phyloP scores from a whole-genome alignment of 2,329 filamentous ascomycete genomes.

The Aspergillus ibericus region DNA sequence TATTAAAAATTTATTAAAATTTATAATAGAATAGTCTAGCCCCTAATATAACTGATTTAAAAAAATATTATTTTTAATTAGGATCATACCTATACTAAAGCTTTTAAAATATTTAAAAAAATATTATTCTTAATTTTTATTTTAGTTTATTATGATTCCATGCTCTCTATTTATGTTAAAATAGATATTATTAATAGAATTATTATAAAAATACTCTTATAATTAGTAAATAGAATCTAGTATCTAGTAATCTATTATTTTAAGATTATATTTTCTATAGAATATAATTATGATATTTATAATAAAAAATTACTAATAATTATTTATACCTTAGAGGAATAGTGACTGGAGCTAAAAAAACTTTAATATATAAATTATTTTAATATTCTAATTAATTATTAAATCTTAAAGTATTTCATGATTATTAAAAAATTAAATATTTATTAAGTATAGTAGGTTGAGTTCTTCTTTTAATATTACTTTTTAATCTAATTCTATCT shows the following conservation, averaged over 20 bases:
- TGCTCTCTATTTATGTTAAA: too few species aligned
- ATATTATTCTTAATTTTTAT: not conserved
- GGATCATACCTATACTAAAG: not conserved
- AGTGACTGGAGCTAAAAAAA: not conserved
- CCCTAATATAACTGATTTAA: not conserved
- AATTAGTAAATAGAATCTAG: not conserved
- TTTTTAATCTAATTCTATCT: not conserved
- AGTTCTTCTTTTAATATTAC: not conserved
- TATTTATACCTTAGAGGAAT: not conserved
- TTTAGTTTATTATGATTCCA: not conserved
- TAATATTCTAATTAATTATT: not conserved
- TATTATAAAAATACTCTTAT: not conserved
- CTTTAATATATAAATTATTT: not conserved
- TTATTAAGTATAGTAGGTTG: not conserved
- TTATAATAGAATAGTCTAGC: not conserved
- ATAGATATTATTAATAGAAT: not conserved
- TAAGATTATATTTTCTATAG: not conserved
- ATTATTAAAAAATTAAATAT: not conserved
- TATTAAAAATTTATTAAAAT: not conserved
- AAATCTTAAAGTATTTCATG: not conserved
- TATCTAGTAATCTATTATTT: too few species aligned
- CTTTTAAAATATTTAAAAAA: not conserved
- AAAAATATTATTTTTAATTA: not conserved
- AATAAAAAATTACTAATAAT: not conserved
- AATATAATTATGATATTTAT: not conserved